These are phyloP conservation scores for Pseudogymnoascus sp. DNA, from an alignment of 2,329 filamentous ascomycete species.

Conservation along the genomic window DNA sequence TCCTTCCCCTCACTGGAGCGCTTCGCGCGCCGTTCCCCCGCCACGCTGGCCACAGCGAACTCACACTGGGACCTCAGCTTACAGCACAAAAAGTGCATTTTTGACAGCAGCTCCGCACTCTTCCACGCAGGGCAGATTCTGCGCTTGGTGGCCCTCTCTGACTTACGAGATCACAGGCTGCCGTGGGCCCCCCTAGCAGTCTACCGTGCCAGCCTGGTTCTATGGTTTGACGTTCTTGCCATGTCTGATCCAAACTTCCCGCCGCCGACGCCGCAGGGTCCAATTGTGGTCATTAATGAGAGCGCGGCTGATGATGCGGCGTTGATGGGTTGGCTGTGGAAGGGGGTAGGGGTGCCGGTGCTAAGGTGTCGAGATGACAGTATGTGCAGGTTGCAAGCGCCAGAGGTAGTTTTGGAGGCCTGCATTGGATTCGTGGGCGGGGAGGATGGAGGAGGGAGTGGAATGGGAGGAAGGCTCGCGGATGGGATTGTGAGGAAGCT, in stretches of 20 bases:
- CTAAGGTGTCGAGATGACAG: conserved; percentile 42
- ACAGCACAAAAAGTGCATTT: conserved; percentile 55
- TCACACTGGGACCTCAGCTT: conserved; percentile 42
- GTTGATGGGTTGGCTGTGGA: conserved; percentile 42
- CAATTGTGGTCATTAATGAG: conserved; percentile 41
- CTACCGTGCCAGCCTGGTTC: conserved; percentile 55
- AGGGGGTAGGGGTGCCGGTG: conserved; percentile 43
- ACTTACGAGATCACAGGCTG: conserved; percentile 42
- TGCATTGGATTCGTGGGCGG: conserved; percentile 46
- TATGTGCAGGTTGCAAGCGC: conserved; percentile 37
- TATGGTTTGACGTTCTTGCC: conserved; percentile 53
- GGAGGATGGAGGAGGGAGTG: conserved; percentile 16
- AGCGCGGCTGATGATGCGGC: conserved; percentile 41
- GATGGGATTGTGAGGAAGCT: conserved; percentile 47
- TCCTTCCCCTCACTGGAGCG: conserved; percentile 60
- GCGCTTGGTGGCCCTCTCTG: conserved; percentile 52
- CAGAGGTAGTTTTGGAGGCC: conserved; percentile 39
- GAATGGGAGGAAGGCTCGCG: conserved; percentile 35
- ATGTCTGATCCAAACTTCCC: conserved; percentile 34
- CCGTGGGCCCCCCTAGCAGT: conserved; percentile 64
- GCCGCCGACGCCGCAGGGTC: conserved; percentile 24
- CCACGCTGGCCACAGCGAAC: conserved; percentile 36
- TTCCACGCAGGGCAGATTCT: conserved; percentile 62
- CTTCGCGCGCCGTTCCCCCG: conserved; percentile 51
- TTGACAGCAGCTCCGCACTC: conserved; percentile 52